Evolutionary conservation across 2,329 filamentous ascomycete species (phyloP).

Genomic region (Diaporthe destruens): DNA sequence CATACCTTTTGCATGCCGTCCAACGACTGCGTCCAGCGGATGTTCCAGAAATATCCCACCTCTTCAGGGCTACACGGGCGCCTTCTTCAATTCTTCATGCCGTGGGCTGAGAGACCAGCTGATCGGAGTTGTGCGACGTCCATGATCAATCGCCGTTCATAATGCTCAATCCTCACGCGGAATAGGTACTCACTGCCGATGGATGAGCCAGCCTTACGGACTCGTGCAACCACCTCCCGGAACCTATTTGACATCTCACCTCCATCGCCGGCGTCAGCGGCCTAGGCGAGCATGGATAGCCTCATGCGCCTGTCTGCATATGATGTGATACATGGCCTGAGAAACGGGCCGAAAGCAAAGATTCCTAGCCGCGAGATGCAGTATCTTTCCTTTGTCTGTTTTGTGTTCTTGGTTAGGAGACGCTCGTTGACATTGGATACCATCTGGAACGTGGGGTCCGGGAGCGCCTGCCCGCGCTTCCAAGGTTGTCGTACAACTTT

Average conservation of each 20-base stretch:
- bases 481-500: no score
- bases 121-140: slow-evolving; percentile 6
- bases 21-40: neutral
- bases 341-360: slow-evolving; percentile 22
- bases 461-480: neutral
- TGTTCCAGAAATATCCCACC: neutral
- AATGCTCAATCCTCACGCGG: neutral
- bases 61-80: neutral
- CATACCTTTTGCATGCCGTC: neutral
- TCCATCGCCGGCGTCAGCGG: neutral
- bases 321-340: neutral
- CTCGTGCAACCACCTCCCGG: neutral
- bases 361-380: neutral
- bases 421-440: neutral
- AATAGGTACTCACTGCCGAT: neutral
- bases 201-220: neutral
- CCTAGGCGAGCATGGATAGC: slow-evolving; percentile 16
- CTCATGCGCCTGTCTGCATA: neutral
- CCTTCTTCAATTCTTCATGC: neutral
- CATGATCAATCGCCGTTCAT: neutral
- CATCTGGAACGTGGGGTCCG: neutral
- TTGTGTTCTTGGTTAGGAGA: neutral
- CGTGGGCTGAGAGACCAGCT: neutral
- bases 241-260: slow-evolving; percentile 10
- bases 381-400: neutral